These are phyloP conservation scores for Capronia coronata DNA, from an alignment of 2,329 filamentous ascomycete species.

Conservation along the genomic window DNA sequence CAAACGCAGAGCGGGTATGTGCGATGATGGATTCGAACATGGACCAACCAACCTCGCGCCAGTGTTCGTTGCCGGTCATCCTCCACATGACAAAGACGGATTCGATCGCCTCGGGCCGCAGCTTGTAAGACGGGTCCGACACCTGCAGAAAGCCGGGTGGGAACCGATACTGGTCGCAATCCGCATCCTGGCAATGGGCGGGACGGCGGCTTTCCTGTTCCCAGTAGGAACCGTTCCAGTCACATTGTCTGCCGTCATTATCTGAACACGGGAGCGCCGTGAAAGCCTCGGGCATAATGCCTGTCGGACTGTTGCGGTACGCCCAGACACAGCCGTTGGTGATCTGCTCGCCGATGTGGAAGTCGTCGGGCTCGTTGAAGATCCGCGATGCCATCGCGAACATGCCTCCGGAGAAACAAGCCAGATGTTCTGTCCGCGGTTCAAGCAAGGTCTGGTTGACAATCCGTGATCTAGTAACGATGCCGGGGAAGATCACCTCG, in stretches of 20 bases:
- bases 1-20: slow-evolving; percentile 38
- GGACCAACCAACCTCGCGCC: slow-evolving; percentile 43
- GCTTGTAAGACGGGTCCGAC: slow-evolving; percentile 36
- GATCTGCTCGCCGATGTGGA: slow-evolving; percentile 45
- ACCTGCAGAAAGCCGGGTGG: slow-evolving; percentile 22
- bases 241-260: slow-evolving; percentile 34
- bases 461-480: slow-evolving; percentile 31
- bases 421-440: slow-evolving; percentile 45
- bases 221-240: slow-evolving; percentile 44
- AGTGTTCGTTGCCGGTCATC: slow-evolving; percentile 49
- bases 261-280: slow-evolving; percentile 40
- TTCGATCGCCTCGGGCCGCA: slow-evolving; percentile 57
- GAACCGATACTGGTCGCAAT: slow-evolving; percentile 6
- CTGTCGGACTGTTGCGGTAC: slow-evolving; percentile 42
- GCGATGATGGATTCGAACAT: slow-evolving; percentile 46
- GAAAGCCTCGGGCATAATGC: slow-evolving; percentile 56
- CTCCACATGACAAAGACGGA: slow-evolving; percentile 55
- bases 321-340: slow-evolving; percentile 54
- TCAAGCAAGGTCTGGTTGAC: slow-evolving; percentile 30
- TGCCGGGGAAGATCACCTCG: slow-evolving; percentile 36
- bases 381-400: slow-evolving; percentile 48
- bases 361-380: slow-evolving; percentile 45
- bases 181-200: background rate
- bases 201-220: slow-evolving; percentile 14
- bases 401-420: slow-evolving; percentile 54